A percentile compares a stretch with the other conserved stretches of the same genome.
Evolutionary conservation across 345 rosid species (phyloP).

Genomic region (Excoecaria agallocha): DNA sequence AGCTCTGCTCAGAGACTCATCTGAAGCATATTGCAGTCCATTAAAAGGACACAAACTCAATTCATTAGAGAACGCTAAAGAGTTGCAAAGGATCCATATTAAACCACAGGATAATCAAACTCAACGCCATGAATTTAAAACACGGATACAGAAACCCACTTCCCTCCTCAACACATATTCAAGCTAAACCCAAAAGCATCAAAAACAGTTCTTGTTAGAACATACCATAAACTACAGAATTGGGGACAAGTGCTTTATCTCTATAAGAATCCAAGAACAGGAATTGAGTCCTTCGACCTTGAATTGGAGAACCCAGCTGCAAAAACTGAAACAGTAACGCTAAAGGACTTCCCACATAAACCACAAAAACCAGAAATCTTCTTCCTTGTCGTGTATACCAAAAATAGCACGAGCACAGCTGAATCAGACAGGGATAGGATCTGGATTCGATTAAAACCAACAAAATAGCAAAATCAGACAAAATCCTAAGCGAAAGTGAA

Average conservation of each 20-base stretch:
- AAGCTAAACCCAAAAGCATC: slow-evolving; percentile 21
- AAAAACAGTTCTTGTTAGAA: slow-evolving; percentile 9
- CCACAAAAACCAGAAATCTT: slow-evolving; percentile 24
- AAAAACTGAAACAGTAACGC: slow-evolving; percentile 19
- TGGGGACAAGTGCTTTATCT: not conserved
- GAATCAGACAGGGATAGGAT: slow-evolving; percentile 21
- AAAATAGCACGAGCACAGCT: slow-evolving; percentile 20
- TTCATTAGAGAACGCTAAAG: slow-evolving; percentile 6
- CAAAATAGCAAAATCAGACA: slow-evolving; percentile 13
- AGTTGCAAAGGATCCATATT: slow-evolving; percentile 20
- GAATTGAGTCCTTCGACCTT: slow-evolving; percentile 24
- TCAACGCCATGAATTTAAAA: slow-evolving; percentile 14
- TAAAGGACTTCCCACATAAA: not conserved
- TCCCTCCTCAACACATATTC: slow-evolving; percentile 4
- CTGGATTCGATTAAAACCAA: slow-evolving; percentile 32
- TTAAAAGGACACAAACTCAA: slow-evolving; percentile 20
- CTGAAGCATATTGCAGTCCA: slow-evolving; percentile 21
- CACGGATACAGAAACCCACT: slow-evolving; percentile 13
- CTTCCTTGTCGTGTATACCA: slow-evolving; percentile 8
- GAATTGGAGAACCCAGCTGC: slow-evolving; percentile 26
- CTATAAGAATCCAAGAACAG: not conserved
- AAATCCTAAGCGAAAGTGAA: not conserved
- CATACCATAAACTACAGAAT: slow-evolving; percentile 2
- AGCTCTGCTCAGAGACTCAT: slow-evolving; percentile 6
- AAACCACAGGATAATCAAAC: slow-evolving; percentile 17